Base-by-base conservation (phyloP, 768 basidiomycete species). In the Cyclocybe aegerita region DNA sequence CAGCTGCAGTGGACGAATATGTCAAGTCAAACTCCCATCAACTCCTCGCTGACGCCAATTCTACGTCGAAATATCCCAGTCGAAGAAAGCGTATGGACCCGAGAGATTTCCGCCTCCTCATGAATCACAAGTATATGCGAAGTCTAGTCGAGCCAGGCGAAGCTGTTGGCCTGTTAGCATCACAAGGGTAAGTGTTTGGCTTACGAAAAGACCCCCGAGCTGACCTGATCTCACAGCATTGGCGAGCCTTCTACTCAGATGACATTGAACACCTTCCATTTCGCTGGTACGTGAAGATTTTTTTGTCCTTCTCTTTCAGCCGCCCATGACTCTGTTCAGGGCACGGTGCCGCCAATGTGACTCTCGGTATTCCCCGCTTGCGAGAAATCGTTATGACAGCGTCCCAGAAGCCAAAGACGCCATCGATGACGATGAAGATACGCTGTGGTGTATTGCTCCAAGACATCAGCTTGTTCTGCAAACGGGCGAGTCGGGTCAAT, bases 371-470 rank as follows among this genome's bases (percentile, higher is more conserved):
- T 60, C 97, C 97, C 36, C 96, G 97, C 63, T 77, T 99, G 6
- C 87, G 96, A 67, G 97, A 99, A 73, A 97, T 99, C 62, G 92
- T 99, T 60, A 98, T 98, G 95, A 98, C 96, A 0, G 97, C 97
- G 5, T 95, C 96, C 4, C 83, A 83, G 59, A 89, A 93, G 57
- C 96, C 95, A 44, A 96, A 93, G 67, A 99, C 97, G 1, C 97
- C 97, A 6, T 98, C 93, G 4, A 99, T 99, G 97, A 85, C 76
- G 31, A 88, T 98, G 75, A 80, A 78, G 39, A 76, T 94, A 37
- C 76, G 79, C 8, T 68, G 74, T 0, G 79, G 75, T 23, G 70
- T 81, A 23, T 57, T 80, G 4, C 68, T 73, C 15, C 70, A 77
- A 14, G 81, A 88, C 42, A 72, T 92, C 52, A 81, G 82, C 46